Evolutionary conservation across 2,329 filamentous ascomycete species (phyloP).

Genomic region (Diaporthe sp.): DNA sequence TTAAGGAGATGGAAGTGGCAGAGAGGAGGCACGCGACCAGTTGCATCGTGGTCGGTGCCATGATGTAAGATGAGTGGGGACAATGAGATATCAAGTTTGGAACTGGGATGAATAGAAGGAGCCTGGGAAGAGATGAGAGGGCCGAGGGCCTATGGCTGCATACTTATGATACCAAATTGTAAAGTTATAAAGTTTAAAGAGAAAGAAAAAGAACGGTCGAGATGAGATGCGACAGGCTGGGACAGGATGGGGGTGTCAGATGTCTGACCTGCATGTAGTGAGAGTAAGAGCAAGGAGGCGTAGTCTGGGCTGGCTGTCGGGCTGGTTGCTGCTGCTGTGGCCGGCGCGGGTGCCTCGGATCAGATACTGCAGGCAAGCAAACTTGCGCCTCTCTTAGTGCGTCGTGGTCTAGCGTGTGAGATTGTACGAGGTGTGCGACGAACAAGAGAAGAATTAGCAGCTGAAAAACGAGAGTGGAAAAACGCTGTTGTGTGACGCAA

Average conservation of each 20-base stretch:
- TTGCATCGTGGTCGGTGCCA: slow-evolving; percentile 21
- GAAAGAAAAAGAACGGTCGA: background rate
- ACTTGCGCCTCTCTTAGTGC: background rate
- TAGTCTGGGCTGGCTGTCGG: slow-evolving; percentile 15
- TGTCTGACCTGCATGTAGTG: slow-evolving; percentile 20
- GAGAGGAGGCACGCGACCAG: slow-evolving; percentile 29
- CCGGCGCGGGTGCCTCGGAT: slow-evolving; percentile 23
- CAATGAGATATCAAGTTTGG: background rate
- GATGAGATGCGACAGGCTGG: slow-evolving; percentile 16
- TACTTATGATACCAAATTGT: background rate
- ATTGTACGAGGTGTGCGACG: background rate
- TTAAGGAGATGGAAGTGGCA: slow-evolving; percentile 7
- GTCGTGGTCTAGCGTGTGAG: background rate
- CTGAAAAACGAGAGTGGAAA: background rate
- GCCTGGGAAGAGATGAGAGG: background rate
- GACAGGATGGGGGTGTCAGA: slow-evolving; percentile 16
- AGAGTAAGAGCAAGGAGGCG: slow-evolving; percentile 15
- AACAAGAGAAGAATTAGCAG: background rate
- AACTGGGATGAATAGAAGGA: background rate
- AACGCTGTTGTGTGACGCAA: slow-evolving; percentile 31
- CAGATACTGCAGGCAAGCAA: slow-evolving; percentile 15
- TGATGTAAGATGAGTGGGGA: slow-evolving; percentile 28
- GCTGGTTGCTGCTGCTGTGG: slow-evolving; percentile 6
- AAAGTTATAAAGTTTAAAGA: background rate
- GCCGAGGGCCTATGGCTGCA: slow-evolving; percentile 26